Percentiles rank a stretch among this genome's conserved stretches.
These are phyloP conservation scores for Xylaria sp. DNA, from an alignment of 2,329 filamentous ascomycete genomes.

Conservation along the genomic window DNA sequence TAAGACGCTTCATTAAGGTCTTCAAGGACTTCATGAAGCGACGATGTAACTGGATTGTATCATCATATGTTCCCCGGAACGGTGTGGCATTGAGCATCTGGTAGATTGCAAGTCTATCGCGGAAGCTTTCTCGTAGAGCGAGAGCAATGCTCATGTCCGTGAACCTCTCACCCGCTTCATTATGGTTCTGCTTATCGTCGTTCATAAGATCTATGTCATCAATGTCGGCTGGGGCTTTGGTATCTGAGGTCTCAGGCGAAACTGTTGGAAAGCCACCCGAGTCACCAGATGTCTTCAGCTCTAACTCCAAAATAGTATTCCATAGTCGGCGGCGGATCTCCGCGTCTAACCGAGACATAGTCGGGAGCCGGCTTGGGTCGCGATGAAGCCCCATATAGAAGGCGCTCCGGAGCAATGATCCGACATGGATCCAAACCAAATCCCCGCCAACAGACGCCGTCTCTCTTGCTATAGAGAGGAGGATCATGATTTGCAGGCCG, in stretches of 20 bases:
- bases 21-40: constrained; percentile 52
- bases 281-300: constrained; percentile 57
- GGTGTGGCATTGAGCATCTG: constrained; percentile 52
- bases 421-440: constrained; percentile 58
- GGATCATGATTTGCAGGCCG: constrained; percentile 57
- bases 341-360: constrained; percentile 53
- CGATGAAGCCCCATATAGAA: constrained; percentile 65
- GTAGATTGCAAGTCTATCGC: constrained; percentile 49
- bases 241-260: constrained; percentile 55
- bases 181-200: constrained; percentile 41
- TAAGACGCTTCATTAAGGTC: constrained; percentile 41
- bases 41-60: constrained; percentile 51
- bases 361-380: constrained; percentile 57
- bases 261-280: constrained; percentile 58
- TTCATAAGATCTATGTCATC: constrained; percentile 58
- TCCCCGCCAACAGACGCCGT: constrained; percentile 55
- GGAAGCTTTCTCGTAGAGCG: constrained; percentile 51
- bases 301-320: constrained; percentile 61
- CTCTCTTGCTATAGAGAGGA: constrained; percentile 57
- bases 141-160: constrained; percentile 59
- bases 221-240: constrained; percentile 54
- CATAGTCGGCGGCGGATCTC: constrained; percentile 63
- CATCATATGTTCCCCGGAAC: constrained; percentile 48
- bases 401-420: constrained; percentile 57
- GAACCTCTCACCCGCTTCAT: constrained; percentile 36